A percentile compares a stretch with the other conserved stretches of the same genome.
Conservation (phyloP, 2,329 filamentous ascomycete species). For the Tolypocladium endophyticum region DNA sequence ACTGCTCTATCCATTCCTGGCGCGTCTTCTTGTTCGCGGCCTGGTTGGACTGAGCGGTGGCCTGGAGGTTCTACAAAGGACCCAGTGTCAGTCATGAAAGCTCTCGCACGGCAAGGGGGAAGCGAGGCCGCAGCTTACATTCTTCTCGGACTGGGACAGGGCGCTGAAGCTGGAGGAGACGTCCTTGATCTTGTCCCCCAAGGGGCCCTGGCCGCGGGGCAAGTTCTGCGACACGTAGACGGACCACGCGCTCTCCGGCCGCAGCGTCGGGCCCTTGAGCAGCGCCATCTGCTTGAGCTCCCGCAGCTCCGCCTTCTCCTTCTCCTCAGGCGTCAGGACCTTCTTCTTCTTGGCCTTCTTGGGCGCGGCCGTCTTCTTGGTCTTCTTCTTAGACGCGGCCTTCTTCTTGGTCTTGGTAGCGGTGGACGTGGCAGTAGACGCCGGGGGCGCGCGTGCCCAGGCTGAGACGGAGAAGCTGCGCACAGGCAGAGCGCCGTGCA, state of each 20-base stretch:
- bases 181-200: constrained; percentile 12
- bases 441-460: constrained; percentile 14
- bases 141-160: constrained; percentile 27
- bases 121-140: constrained; percentile 25
- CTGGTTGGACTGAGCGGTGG: constrained; percentile 26
- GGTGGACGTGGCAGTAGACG: constrained; percentile 9
- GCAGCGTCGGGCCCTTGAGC: constrained; percentile 24
- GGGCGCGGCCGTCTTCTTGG: constrained; percentile 13
- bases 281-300: constrained; percentile 31
- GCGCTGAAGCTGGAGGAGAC: constrained; percentile 24
- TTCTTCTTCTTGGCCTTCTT: constrained; percentile 15
- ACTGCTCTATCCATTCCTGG: constrained; percentile 37
- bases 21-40: constrained; percentile 25
- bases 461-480: constrained; percentile 22
- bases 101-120: neutral
- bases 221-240: constrained; percentile 26
- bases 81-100: neutral
- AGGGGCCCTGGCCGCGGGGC: constrained; percentile 1
- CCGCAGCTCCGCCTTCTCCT: constrained; percentile 20
- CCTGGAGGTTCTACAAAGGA: constrained; percentile 18
- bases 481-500: constrained; percentile 8
- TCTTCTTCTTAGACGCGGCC: constrained; percentile 4
- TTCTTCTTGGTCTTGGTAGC: constrained; percentile 12
- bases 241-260: constrained; percentile 23
- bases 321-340: constrained; percentile 25